A percentile compares a stretch with the other conserved stretches of the same genome.
Conservation (phyloP, 139 green algal species). For the Dunaliella primolecta region DNA sequence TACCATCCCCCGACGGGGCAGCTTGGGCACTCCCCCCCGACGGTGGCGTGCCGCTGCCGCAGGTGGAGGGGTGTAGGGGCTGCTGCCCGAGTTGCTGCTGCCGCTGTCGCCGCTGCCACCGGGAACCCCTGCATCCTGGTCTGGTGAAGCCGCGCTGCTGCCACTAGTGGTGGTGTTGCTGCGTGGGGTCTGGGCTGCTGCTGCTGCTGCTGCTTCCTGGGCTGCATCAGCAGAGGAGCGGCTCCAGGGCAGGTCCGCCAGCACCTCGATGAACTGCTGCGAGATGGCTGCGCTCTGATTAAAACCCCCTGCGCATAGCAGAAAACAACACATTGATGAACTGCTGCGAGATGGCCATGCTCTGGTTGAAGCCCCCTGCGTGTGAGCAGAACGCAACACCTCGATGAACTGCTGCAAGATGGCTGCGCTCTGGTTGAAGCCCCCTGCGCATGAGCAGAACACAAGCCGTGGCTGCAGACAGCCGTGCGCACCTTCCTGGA, state of each 20-base stretch:
- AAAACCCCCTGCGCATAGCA: slow-evolving; percentile 38
- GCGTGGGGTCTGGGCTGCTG: slow-evolving; percentile 6
- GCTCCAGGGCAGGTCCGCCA: slow-evolving; percentile 75
- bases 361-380: slow-evolving; percentile 46
- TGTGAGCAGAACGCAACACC: too few species aligned
- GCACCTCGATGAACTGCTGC: slow-evolving; percentile 67
- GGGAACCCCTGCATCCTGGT: too few species aligned
- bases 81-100: too few species aligned
- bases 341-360: slow-evolving; percentile 46
- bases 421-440: not conserved
- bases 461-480: too few species aligned
- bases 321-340: slow-evolving; percentile 73
- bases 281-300: slow-evolving; percentile 50
- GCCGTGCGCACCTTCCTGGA: too few species aligned
- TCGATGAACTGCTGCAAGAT: not conserved
- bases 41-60: too few species aligned
- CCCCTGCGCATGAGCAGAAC: slow-evolving; percentile 14
- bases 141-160: not conserved
- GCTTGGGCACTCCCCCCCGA: too few species aligned
- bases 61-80: too few species aligned
- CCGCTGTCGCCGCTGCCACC: not conserved
- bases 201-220: not conserved
- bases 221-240: slow-evolving; percentile 16
- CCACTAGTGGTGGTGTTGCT: slow-evolving; percentile 3
- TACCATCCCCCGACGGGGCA: too few species aligned